Percentiles rank a stretch among this genome's conserved stretches.
Conservation (phyloP, 768 basidiomycete species). For the Lactarius vividus region DNA sequence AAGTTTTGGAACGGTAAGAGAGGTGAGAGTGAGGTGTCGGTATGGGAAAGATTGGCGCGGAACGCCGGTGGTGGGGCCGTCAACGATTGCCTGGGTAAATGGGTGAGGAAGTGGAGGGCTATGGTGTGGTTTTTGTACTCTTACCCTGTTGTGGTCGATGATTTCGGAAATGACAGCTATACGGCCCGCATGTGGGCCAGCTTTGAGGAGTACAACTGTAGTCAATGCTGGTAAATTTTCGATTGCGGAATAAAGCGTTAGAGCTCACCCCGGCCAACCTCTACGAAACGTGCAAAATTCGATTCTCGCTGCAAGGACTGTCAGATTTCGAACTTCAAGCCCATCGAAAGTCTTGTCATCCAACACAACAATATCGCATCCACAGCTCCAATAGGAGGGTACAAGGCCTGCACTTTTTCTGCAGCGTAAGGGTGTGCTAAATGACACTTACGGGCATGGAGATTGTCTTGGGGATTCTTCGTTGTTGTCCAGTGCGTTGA, state of each 20-base stretch:
- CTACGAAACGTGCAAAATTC: constrained; percentile 95
- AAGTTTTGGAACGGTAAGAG: constrained; percentile 74
- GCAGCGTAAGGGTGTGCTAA: background rate
- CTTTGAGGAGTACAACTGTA: constrained; percentile 87
- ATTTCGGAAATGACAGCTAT: constrained; percentile 96
- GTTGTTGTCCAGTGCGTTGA: constrained; percentile 19
- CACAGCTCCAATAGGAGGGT: background rate
- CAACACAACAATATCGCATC: constrained; percentile 1
- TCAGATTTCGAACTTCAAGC: background rate
- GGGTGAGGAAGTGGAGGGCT: background rate
- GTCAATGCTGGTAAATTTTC: background rate
- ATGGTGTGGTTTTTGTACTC: constrained; percentile 31
- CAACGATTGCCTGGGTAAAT: constrained; percentile 77
- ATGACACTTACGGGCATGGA: constrained; percentile 25
- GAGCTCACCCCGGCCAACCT: constrained; percentile 88
- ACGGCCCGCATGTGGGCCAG: constrained; percentile 80
- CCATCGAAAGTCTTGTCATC: background rate
- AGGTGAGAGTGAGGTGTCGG: constrained; percentile 90
- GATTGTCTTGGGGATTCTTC: constrained; percentile 20
- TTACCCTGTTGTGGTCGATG: constrained; percentile 97
- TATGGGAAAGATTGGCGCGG: constrained; percentile 91
- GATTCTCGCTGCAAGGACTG: constrained; percentile 40
- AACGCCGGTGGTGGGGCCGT: constrained; percentile 88
- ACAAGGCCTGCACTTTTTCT: background rate
- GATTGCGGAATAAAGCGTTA: background rate